These are phyloP conservation scores for Eutrema heterophyllum DNA, from an alignment of 345 rosid species.

Conservation along the genomic window DNA sequence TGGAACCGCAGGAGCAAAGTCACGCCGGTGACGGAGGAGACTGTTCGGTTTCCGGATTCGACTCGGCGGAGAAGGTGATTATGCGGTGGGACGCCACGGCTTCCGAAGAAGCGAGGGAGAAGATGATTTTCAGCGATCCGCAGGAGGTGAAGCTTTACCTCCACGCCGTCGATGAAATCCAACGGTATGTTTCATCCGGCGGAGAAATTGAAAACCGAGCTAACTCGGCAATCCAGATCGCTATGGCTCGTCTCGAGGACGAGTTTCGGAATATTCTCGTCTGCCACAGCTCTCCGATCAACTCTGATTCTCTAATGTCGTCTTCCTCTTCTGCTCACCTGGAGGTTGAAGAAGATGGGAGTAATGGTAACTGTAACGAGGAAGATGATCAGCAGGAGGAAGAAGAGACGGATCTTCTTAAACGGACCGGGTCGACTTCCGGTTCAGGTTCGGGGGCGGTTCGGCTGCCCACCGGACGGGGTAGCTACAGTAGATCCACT, in stretches of 20 bases:
- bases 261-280: constrained; percentile 86
- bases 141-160: constrained; percentile 73
- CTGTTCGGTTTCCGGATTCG: constrained; percentile 37
- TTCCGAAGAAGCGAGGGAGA: constrained; percentile 79
- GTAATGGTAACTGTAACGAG: constrained; percentile 16
- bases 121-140: constrained; percentile 82
- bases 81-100: constrained; percentile 91
- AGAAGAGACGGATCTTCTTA: constrained; percentile 29
- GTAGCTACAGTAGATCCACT: constrained; percentile 61
- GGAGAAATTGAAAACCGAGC: constrained; percentile 38
- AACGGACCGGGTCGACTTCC: constrained; percentile 24
- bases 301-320: constrained; percentile 46
- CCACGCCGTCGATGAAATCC: constrained; percentile 90
- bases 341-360: constrained; percentile 34
- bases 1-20: constrained; percentile 56
- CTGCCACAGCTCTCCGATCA: constrained; percentile 55
- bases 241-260: constrained; percentile 96
- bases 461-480: constrained; percentile 20
- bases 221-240: constrained; percentile 76
- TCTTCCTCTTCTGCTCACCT: constrained; percentile 29
- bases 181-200: constrained; percentile 43
- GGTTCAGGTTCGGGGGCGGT: constrained; percentile 13
- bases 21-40: constrained; percentile 1
- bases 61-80: constrained; percentile 66
- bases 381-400: constrained; percentile 33